Base-by-base conservation (phyloP, 768 basidiomycete species). In the Boletellus ananas region DNA sequence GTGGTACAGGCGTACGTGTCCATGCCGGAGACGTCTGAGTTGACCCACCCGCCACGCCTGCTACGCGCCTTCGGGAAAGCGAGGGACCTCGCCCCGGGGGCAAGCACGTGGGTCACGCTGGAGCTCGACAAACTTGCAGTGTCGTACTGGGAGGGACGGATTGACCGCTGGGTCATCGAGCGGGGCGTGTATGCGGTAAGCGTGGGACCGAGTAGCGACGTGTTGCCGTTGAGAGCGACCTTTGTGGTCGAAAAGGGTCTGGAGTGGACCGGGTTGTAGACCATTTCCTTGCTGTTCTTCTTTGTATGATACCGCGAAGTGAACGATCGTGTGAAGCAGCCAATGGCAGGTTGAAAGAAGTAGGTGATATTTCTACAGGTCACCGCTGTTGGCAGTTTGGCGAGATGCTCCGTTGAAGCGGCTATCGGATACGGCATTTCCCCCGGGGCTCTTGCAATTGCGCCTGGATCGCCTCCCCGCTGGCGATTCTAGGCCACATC, bases 1-100 rank as follows among this genome's bases (percentile, higher is more conserved):
- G 74, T 86, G 58, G 79, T 81, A 4, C 88, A 92, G 61, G 57
- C 88, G 47, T 93, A 92, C 69, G 70, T 87, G 40, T 89, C 90
- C 62, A 85, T 84, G 13, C 56, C 67, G 7, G 39, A 37, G 64
- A 77, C 58, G 60, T 74, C 59, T 69, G 75, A 43, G 36, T 49
- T 80, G 55, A 75, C 75, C 8, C 77, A 81, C 21, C 87, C 88
- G 0, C 68, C 67, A 20, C 69, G 79, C 42, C 79, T 87, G 61
- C 72, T 93, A 34, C 84, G 80, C 44, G 85, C 80, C 6, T 90
- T 80, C 65, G 66, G 68, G 4, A 90, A 90, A 64, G 80, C 73
- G 4, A 71, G 62, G 47, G 67, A 80, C 56, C 55, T 89, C 13
- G 57, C 64, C 16, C 76, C 81, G 0, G 80, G 81, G 2, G 62